Evolutionary conservation across 441 rosid genomes (phyloP), one percentile per base, ranked within the genome.

Genomic region (Metrosideros polymorpha): DNA sequence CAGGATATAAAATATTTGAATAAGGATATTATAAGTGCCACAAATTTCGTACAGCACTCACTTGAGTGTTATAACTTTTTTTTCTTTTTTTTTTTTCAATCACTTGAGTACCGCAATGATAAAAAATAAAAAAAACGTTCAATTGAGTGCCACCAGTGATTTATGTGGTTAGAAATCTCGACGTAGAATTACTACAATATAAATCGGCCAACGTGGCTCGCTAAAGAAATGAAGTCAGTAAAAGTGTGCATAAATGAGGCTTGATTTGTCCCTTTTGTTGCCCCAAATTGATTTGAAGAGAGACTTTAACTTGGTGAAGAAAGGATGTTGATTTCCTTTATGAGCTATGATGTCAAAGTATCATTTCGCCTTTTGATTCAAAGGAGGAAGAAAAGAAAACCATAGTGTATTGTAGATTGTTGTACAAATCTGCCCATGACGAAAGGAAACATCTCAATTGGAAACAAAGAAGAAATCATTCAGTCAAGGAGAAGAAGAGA

Each of bases 11-110:
- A 30, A 17, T 61, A 9, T 30, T 30, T 30, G 12, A 17, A 17
- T 19, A 8, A 7, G 0, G 24, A 17, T 32, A 32, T 6, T 30
- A 32, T 30, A 63, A 63, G 6, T 63, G 1, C 7, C 43, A 1
- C 6, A 1, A 63, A 4, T 30, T 63, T 2, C 13, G 6, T 29
- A 59, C 5, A 4, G 0, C 4, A 0, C 12, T 59, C 3, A 29
- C 2, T 59, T 59, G 6, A 30, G 10, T 3, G 0, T 15, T 0
- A 14, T 59, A n/a, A n/a, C n/a, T n/a, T n/a, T n/a, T n/a, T n/a
- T n/a, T n/a, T n/a, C n/a, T n/a, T n/a, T 14, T 15, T 0, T 25
- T 0, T 56, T 19, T 66, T 19, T 32, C 22, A 1, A 66, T 22
- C 22, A 66, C 1, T 4, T 9, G 35, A 66, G 4, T 1, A 2